Conservation (phyloP, 257 asterid genomes). For the Salvia miltiorrhiza region DNA sequence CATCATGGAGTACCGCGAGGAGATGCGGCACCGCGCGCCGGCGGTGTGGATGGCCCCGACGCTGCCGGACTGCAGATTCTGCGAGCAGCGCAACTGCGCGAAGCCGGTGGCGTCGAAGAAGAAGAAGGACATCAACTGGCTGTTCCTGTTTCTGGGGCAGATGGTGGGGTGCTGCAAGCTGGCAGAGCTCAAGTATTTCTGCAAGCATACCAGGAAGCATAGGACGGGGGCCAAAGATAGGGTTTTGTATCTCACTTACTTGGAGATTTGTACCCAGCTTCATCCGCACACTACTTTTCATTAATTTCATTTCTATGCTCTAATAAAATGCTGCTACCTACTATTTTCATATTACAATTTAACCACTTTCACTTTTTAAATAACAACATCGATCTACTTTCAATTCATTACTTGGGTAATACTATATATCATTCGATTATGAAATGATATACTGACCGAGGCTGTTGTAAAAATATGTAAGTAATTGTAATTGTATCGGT, state of each 20-base stretch:
- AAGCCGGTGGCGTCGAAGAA: conserved; percentile 37
- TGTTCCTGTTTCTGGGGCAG: conserved; percentile 52
- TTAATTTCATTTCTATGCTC: no score
- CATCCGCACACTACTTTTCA: no score
- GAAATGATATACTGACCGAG: no score
- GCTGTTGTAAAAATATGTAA: no score
- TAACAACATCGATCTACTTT: no score
- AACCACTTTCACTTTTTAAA: no score
- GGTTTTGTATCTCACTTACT: conserved; percentile 43
- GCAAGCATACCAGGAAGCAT: conserved; percentile 50
- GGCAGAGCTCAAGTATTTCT: conserved; percentile 51
- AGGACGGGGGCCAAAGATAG: conserved; percentile 65
- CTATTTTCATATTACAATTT: no score
- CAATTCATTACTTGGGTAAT: no score
- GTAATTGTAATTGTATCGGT: no score
- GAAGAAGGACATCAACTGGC: conserved; percentile 46
- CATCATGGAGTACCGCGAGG: conserved; percentile 15
- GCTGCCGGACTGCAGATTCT: conserved; percentile 37
- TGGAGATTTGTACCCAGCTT: conserved; percentile 47
- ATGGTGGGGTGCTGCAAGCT: conserved; percentile 56
- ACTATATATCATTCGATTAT: no score
- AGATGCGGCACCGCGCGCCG: conserved; percentile 50
- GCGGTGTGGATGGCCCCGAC: conserved; percentile 40
- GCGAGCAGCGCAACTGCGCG: conserved; percentile 36
- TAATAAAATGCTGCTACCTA: no score